A percentile compares a stretch with the other conserved stretches of the same genome.
Evolutionary conservation across 305 asterid genomes (phyloP).

Genomic region (Striga hermonthica): DNA sequence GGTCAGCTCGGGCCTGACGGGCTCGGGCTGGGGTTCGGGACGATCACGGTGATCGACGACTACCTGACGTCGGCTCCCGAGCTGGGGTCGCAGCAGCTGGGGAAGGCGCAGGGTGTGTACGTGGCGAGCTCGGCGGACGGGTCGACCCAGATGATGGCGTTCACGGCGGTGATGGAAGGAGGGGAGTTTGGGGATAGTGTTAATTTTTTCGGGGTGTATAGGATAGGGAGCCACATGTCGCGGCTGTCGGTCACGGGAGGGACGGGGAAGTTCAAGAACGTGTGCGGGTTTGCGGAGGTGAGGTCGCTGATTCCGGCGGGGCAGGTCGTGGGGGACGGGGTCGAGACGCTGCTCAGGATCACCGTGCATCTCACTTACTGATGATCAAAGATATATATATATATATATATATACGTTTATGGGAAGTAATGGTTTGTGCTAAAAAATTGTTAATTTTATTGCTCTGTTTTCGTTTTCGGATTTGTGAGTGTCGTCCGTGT

Average conservation of each 20-base stretch:
- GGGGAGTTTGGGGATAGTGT: constrained; percentile 8
- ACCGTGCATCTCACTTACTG: constrained; percentile 8
- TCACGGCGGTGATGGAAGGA: constrained; percentile 8
- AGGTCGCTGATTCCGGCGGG: constrained; percentile 4
- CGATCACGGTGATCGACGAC: background rate
- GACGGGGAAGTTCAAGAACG: constrained; percentile 2
- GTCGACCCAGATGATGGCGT: constrained; percentile 9
- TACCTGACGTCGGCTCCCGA: constrained; percentile 3
- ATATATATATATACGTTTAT: background rate
- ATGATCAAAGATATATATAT: background rate
- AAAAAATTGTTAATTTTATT: background rate
- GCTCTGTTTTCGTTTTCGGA: background rate
- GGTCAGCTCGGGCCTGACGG: background rate
- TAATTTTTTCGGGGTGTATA: constrained; percentile 4
- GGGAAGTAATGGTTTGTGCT: background rate
- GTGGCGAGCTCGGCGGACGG: constrained; percentile 11
- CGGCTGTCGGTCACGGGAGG: background rate
- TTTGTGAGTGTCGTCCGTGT: too few relatives aligned
- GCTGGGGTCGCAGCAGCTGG: constrained; percentile 5
- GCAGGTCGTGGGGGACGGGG: constrained; percentile 1
- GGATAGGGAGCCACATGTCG: background rate
- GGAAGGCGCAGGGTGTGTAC: constrained; percentile 7
- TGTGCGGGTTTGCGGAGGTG: constrained; percentile 7
- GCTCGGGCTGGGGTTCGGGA: constrained; percentile 3
- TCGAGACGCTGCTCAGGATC: constrained; percentile 1